phyloP scores from a whole-genome alignment of 2,329 filamentous ascomycete species.

The Penicillium sp. region DNA sequence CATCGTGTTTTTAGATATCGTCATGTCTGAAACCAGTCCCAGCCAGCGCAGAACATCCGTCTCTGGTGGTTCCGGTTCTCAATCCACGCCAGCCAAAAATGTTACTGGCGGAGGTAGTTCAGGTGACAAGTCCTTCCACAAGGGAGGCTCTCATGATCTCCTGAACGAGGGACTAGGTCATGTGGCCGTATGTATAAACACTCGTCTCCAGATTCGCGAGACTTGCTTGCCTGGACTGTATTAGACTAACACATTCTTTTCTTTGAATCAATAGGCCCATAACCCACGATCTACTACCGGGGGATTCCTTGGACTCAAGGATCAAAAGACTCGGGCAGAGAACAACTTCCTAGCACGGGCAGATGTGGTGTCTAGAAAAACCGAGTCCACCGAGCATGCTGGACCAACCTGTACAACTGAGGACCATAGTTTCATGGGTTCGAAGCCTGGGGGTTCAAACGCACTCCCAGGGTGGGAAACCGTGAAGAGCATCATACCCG shows the following conservation, averaged over 20 bases:
- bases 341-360: slow-evolving; percentile 27
- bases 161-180: slow-evolving; percentile 34
- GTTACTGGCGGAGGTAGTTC: slow-evolving; percentile 29
- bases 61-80: slow-evolving; percentile 6
- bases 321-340: slow-evolving; percentile 38
- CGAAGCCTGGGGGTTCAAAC: slow-evolving; percentile 35
- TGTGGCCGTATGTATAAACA: slow-evolving; percentile 28
- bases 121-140: slow-evolving; percentile 32
- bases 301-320: slow-evolving; percentile 34
- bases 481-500: slow-evolving; percentile 30
- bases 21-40: neutral
- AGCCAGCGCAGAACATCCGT: slow-evolving; percentile 4
- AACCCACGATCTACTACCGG: slow-evolving; percentile 36
- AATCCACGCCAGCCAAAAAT: slow-evolving; percentile 37
- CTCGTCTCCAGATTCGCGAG: neutral
- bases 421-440: slow-evolving; percentile 41
- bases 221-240: neutral
- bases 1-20: neutral
- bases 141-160: slow-evolving; percentile 28
- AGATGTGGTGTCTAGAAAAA: slow-evolving; percentile 13
- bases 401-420: slow-evolving; percentile 37
- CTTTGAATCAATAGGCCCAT: slow-evolving; percentile 20
- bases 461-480: slow-evolving; percentile 41
- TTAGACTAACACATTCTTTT: neutral
- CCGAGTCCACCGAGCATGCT: slow-evolving; percentile 13